Evolutionary conservation across 768 basidiomycete species (phyloP), one percentile per base, ranked within the genome.

Genomic region (Suillus discolor): DNA sequence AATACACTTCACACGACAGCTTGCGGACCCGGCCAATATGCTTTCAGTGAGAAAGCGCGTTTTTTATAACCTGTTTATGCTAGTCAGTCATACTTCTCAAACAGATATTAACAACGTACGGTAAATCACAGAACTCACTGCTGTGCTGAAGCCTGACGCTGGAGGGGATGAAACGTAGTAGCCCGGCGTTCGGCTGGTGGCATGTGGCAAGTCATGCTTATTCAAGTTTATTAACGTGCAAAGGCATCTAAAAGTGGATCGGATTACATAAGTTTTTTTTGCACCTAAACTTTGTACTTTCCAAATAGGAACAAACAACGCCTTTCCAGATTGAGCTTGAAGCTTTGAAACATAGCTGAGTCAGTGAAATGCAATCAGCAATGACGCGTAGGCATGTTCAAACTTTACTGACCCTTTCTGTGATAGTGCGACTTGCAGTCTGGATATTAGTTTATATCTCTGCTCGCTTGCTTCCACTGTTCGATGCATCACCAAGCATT

Each of bases 401-500:
- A 60, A 66, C 63, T 0, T 67, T 77, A 55, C 65, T 71, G n/a
- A 18, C 67, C 6, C 66, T 75, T 49, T 73, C 75, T 11, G 23
- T 75, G 1, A 25, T 74, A 62, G 70, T 45, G 20, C 71, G 75
- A 39, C 16, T 74, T 25, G 64, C 71, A 39, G 41, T 67, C 20
- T 70, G 72, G 36, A 20, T 28, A 12, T 67, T 77, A 54, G 31
- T 73, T 62, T 28, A 66, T n/a, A 61, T 65, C 3, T 72, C 75
- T 8, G 41, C 77, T 7, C 62, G 57, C 20, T 42, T 64, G 15
- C 65, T 78, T 3, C 64, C 71, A 12, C 38, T 70, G 62, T 77
- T 77, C 18, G 75, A 77, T 18, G 67, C 66, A 15, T 77, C 75
- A 36, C 72, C 77, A 20, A 62, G 45, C 44, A 72, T 78, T 44